Base-by-base conservation (phyloP, 495 filamentous ascomycete genomes). In the Tuber magnatum region DNA sequence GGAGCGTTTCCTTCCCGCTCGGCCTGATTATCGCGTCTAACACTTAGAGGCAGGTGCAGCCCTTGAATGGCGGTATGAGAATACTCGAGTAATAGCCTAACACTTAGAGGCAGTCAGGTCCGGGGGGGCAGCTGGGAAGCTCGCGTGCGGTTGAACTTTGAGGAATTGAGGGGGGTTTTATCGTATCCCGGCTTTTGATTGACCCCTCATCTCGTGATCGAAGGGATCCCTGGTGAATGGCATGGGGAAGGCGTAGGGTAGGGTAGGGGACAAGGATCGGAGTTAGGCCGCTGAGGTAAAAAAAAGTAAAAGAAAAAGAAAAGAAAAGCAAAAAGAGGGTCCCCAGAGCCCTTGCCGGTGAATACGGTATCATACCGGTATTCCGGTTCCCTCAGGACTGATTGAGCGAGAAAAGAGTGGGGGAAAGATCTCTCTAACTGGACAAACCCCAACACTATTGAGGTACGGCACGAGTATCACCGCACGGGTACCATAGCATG, bases 71-170 rank as follows among this genome's bases (percentile, higher is more conserved):
- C 39, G 35, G 24, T 71, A 28, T 48, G 44, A 10, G 68, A n/a
- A n/a, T n/a, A n/a, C n/a, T n/a, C n/a, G n/a, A 68, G 78, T 71
- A 68, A 72, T 68, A 41, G 77, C 78, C 77, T 79, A 79, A 79
- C 77, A 79, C 77, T 79, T 79, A 71, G 77, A 79, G 77, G 77
- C 77, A 79, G 70, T 73, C 72, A 40, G 69, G 77, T 73, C 77
- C 77, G 76, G 70, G 40, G 68, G 41, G 38, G 65, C 70, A 71
- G 69, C 32, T 65, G 56, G 56, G 41, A 56, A 9, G 72, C 69
- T 78, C 77, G 77, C 77, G 77, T 79, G 38, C 77, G 78, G 73
- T 79, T 79, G 77, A 79, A 79, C 77, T 79, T 79, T 75, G 77
- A 69, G 77, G 77, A 79, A 78, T 72, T 68, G 70, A 20, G 32